Percentiles rank a stretch among this genome's conserved stretches.
Evolutionary conservation across 768 basidiomycete genomes (phyloP).

Genomic region (Sarcodon aspratus): DNA sequence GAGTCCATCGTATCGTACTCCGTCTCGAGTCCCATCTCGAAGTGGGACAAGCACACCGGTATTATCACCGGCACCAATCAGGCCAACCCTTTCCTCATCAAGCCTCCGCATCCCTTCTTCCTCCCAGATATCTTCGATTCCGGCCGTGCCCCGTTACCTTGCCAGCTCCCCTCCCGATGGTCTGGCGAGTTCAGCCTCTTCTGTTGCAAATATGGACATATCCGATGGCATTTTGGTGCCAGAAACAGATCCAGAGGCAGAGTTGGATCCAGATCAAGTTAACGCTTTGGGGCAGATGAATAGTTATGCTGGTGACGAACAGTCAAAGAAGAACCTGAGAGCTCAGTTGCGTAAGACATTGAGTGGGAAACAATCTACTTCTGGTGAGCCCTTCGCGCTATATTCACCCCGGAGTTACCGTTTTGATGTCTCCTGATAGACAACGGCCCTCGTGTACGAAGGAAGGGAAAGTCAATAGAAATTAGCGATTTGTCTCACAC

Average conservation of each 20-base stretch:
- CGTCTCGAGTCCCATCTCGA: too few relatives aligned
- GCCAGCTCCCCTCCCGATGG: neutral
- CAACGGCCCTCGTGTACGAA: neutral
- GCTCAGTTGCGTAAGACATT: conserved; percentile 65
- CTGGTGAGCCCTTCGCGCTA: conserved; percentile 26
- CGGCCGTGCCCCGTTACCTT: too few relatives aligned
- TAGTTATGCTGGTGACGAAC: conserved; percentile 33
- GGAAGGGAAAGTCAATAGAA: conserved; percentile 9
- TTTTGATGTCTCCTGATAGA: neutral
- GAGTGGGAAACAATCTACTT: conserved; percentile 33
- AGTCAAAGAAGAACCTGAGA: conserved; percentile 51
- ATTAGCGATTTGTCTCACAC: conserved; percentile 28
- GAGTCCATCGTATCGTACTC: too few relatives aligned
- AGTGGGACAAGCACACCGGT: too few relatives aligned
- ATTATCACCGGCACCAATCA: too few relatives aligned
- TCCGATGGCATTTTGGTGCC: conserved; percentile 60
- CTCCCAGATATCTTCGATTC: too few relatives aligned
- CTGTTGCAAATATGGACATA: conserved; percentile 54
- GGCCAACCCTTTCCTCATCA: too few relatives aligned
- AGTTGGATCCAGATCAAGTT: conserved; percentile 41
- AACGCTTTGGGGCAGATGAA: conserved; percentile 34
- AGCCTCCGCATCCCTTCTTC: too few relatives aligned
- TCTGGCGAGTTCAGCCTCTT: conserved; percentile 40
- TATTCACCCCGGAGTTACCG: neutral
- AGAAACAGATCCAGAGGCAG: conserved; percentile 55